Evolutionary conservation across 768 basidiomycete genomes (phyloP).

Genomic region (Leccinum subtestaceum): DNA sequence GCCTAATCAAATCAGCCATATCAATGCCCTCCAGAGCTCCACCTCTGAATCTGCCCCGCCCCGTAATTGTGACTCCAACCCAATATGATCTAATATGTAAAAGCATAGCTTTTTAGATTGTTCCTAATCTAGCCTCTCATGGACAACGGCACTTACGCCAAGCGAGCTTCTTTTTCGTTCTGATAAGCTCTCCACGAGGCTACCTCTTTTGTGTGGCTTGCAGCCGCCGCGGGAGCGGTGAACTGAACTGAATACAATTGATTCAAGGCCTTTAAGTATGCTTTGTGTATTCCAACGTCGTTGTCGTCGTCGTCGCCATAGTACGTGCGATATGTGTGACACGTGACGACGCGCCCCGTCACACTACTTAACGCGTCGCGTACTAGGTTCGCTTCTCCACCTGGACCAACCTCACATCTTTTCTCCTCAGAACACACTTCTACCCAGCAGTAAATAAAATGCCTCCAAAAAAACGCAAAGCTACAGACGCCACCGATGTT

Average conservation of each 20-base stretch:
- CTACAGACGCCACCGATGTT: conserved; percentile 17
- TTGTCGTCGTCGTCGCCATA: not conserved
- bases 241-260: not conserved
- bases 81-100: not conserved
- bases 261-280: too few relatives aligned
- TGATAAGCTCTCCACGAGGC: not conserved
- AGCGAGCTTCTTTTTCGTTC: not conserved
- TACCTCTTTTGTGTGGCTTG: not conserved
- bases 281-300: too few relatives aligned
- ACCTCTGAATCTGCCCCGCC: not conserved
- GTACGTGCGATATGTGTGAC: conserved; percentile 15
- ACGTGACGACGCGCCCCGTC: conserved; percentile 27
- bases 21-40: not conserved
- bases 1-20: not conserved
- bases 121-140: not conserved
- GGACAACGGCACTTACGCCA: not conserved
- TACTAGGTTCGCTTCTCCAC: not conserved
- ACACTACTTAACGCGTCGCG: conserved; percentile 21
- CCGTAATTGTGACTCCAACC: not conserved
- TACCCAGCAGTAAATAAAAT: conserved; percentile 3
- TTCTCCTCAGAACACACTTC: not conserved
- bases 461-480: conserved; percentile 37
- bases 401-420: not conserved
- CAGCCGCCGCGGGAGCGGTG: not conserved
- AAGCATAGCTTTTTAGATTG: not conserved